Evolutionary conservation across 768 basidiomycete genomes (phyloP), one percentile per base, ranked within the genome.

Genomic region (Kwoniella dendrophila): DNA sequence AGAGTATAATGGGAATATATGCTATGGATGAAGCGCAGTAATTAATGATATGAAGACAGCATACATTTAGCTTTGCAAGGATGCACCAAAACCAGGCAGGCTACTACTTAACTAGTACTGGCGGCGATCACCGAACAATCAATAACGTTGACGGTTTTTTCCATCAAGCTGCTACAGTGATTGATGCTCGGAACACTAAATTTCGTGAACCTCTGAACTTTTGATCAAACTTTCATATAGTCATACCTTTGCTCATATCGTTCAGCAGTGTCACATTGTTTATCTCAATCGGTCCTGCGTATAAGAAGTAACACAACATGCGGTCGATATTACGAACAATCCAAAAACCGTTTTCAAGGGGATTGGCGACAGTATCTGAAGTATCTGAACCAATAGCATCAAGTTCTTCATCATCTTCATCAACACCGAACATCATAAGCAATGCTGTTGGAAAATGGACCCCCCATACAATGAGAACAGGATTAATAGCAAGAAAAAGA

Each of bases 401-500:
- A 26, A 20, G 38, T 6, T 55, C 59, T 6, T 26, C 56, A 7
- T 53, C 51, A 6, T 18, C 58, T 38, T 64, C 66, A 0, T 29
- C 59, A n/a, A 45, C 57, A 2, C 40, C 20, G 7, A 11, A 48
- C 7, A 14, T 20, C 20, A 1, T 30, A 22, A 10, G 52, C 5
- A 51, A 56, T 50, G 20, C 71, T 5, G 70, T 81, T 38, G 63
- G 82, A 11, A 87, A 89, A 84, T 96, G 94, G 94, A 86, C 86
- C 4, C 87, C 94, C 48, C 82, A 84, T 63, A 92, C 91, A 6
- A 84, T 89, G 66, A 85, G 96, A 59, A 95, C 93, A 0, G 96
- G 96, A 7, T 82, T 96, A 64, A 88, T 99, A 78, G 95, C 92
- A 26, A 85, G 88, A 60, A 99, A 99, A 82, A 86, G 92, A 58